Evolutionary conservation across 2,329 filamentous ascomycete species (phyloP).

Genomic region (Ophidiomyces ophidiicola): DNA sequence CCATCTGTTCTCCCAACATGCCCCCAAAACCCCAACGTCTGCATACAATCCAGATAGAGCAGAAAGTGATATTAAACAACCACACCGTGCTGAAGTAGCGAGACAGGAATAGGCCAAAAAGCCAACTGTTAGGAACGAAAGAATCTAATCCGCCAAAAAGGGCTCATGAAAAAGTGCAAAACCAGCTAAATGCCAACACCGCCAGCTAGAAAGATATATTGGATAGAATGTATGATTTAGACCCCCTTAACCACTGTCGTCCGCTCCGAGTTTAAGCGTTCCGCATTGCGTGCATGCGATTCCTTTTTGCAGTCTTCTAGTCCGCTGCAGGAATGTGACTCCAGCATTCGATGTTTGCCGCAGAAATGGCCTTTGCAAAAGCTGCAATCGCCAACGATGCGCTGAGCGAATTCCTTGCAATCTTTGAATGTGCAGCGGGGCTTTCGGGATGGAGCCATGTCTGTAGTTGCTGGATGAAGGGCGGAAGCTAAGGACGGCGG

Average conservation of each 20-base stretch:
- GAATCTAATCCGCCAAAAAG: neutral
- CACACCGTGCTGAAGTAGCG: conserved; percentile 7
- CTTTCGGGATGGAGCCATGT: conserved; percentile 38
- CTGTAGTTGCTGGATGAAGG: neutral
- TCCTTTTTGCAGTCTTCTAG: conserved; percentile 98
- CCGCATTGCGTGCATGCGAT: conserved; percentile 84
- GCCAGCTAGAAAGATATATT: neutral
- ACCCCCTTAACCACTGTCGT: conserved; percentile 90
- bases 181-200: conserved; percentile 3
- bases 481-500: neutral
- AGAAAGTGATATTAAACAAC: neutral
- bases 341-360: conserved; percentile 82
- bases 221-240: conserved; percentile 34
- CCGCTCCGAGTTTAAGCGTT: conserved; percentile 81
- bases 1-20: neutral
- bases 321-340: conserved; percentile 85
- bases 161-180: neutral
- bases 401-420: conserved; percentile 76
- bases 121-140: neutral
- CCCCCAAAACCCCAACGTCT: neutral
- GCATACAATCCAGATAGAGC: neutral
- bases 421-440: conserved; percentile 76
- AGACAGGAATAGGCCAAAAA: neutral
- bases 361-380: conserved; percentile 94
- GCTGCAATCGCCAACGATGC: conserved; percentile 89